Conservation (phyloP, 192 early-diverging fungal genomes). For the Chytriomyces confervae region DNA sequence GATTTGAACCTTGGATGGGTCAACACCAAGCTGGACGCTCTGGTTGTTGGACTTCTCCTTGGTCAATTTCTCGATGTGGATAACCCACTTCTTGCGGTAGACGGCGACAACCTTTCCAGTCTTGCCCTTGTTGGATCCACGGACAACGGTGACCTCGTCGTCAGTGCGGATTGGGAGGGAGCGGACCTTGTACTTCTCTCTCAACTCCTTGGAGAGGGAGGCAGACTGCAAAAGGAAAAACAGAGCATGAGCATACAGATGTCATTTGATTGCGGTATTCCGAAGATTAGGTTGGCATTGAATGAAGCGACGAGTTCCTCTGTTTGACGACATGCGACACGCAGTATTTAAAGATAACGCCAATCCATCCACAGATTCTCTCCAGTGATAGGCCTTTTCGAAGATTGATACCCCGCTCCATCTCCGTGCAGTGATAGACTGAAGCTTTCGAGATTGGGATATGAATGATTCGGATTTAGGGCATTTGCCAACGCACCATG, state of each 20-base stretch:
- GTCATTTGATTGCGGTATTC: too few species aligned
- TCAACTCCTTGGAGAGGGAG: constrained; percentile 96
- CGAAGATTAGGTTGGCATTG: too few species aligned
- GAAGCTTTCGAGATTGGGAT: too few species aligned
- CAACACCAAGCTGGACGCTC: constrained; percentile 88
- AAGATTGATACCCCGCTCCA: too few species aligned
- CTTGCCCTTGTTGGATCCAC: constrained; percentile 95
- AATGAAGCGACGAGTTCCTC: too few species aligned
- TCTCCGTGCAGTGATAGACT: too few species aligned
- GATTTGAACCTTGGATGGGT: constrained; percentile 99
- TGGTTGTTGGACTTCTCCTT: constrained; percentile 98
- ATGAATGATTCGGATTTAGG: too few species aligned
- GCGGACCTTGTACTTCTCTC: constrained; percentile 94
- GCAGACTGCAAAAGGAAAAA: constrained; percentile 48
- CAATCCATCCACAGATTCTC: too few species aligned
- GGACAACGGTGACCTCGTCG: constrained; percentile 95
- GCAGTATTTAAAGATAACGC: too few species aligned
- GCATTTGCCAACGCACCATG: constrained; percentile 60
- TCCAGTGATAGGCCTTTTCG: too few species aligned
- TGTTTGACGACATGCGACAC: too few species aligned
- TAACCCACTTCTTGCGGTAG: constrained; percentile 99
- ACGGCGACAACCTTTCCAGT: constrained; percentile 95
- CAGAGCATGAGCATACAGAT: background rate
- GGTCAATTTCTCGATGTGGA: constrained; percentile 96
- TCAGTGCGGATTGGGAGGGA: constrained; percentile 96